phyloP scores from a whole-genome alignment of 2,329 filamentous ascomycete species.

The Verticillium longisporum region DNA sequence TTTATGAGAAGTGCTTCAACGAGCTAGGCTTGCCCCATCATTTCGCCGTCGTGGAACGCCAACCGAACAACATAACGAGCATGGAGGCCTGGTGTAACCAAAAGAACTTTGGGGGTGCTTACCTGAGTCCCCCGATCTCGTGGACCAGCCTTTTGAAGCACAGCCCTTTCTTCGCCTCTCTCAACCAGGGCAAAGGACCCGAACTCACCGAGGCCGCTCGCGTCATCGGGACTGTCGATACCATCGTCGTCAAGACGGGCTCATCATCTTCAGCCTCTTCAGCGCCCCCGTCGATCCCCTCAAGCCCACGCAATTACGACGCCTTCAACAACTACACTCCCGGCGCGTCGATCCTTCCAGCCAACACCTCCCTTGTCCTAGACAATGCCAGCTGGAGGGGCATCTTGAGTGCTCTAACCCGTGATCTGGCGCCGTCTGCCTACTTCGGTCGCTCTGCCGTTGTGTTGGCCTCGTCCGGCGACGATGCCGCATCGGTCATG shows the following conservation, averaged over 20 bases:
- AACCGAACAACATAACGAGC: slow-evolving; percentile 54
- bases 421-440: slow-evolving; percentile 75
- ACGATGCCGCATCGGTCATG: slow-evolving; percentile 71
- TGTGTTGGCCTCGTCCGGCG: slow-evolving; percentile 63
- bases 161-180: slow-evolving; percentile 41
- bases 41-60: slow-evolving; percentile 67
- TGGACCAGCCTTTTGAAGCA: slow-evolving; percentile 52
- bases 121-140: slow-evolving; percentile 66
- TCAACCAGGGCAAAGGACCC: slow-evolving; percentile 45
- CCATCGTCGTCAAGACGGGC: slow-evolving; percentile 59
- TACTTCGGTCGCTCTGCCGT: slow-evolving; percentile 71
- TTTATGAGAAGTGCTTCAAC: slow-evolving; percentile 80
- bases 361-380: slow-evolving; percentile 56
- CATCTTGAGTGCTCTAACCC: slow-evolving; percentile 72
- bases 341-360: slow-evolving; percentile 24
- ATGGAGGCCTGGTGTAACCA: slow-evolving; percentile 69
- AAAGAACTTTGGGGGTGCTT: slow-evolving; percentile 73
- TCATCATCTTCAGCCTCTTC: slow-evolving; percentile 35
- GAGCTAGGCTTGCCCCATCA: slow-evolving; percentile 81
- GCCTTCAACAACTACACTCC: slow-evolving; percentile 3
- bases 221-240: slow-evolving; percentile 76
- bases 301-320: slow-evolving; percentile 34
- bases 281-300: slow-evolving; percentile 37
- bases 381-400: slow-evolving; percentile 85
- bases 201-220: slow-evolving; percentile 68